Evolutionary conservation across 192 early-diverging fungal genomes (phyloP).

Genomic region (Entomortierella lignicola): DNA sequence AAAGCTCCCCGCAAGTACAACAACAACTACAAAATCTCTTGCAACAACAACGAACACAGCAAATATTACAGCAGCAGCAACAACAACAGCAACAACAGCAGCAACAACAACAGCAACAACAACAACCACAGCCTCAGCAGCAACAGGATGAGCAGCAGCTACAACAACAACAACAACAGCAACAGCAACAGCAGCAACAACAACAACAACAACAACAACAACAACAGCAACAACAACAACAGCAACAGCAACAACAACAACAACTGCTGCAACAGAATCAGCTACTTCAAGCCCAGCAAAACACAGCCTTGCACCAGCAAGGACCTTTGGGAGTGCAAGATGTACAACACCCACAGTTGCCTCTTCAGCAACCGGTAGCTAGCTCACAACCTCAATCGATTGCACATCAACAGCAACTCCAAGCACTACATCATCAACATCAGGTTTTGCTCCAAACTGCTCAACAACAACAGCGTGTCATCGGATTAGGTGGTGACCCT

Average conservation of each 20-base stretch:
- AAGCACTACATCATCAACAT: slow-evolving; percentile 35
- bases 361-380: slow-evolving; percentile 9
- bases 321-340: slow-evolving; percentile 1
- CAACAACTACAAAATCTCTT: slow-evolving; percentile 3
- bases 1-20: slow-evolving; percentile 11
- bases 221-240: slow-evolving; percentile 10
- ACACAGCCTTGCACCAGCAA: not conserved
- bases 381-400: too few relatives aligned
- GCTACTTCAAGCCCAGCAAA: slow-evolving; percentile 20
- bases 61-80: slow-evolving; percentile 19
- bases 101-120: slow-evolving; percentile 19
- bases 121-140: slow-evolving; percentile 16
- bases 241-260: slow-evolving; percentile 29
- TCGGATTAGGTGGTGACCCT: slow-evolving; percentile 32
- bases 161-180: too few relatives aligned
- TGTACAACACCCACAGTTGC: slow-evolving; percentile 10
- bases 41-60: slow-evolving; percentile 18
- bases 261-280: slow-evolving; percentile 21
- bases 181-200: too few relatives aligned
- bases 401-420: slow-evolving; percentile 25
- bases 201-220: slow-evolving; percentile 30
- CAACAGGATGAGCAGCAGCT: slow-evolving; percentile 26
- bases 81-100: slow-evolving; percentile 11
- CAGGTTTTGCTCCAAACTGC: slow-evolving; percentile 26
- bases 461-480: slow-evolving; percentile 27